Evolutionary conservation across 1,284 basidiomycete species (phyloP).

Genomic region (Wallemia mellicola): DNA sequence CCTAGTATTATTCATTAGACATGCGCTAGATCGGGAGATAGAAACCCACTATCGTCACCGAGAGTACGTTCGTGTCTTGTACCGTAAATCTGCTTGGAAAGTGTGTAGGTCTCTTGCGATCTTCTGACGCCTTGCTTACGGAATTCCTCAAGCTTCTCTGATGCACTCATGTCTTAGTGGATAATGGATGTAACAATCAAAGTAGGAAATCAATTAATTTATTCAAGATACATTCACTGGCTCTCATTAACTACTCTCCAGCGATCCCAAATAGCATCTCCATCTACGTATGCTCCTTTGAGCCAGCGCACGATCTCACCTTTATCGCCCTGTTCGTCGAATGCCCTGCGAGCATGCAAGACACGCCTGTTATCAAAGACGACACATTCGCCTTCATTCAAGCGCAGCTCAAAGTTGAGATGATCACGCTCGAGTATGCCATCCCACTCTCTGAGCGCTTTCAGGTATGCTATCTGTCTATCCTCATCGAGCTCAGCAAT

Average conservation of each 20-base stretch:
- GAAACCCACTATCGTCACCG: neutral
- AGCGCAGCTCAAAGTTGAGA: slow-evolving; percentile 31
- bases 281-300: slow-evolving; percentile 62
- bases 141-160: neutral
- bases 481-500: slow-evolving; percentile 19
- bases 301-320: slow-evolving; percentile 39
- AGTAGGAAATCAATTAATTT: too few relatives aligned
- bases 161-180: neutral
- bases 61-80: neutral
- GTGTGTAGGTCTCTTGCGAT: neutral
- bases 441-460: slow-evolving; percentile 35
- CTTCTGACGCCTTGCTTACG: neutral
- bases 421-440: slow-evolving; percentile 26
- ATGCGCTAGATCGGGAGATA: neutral
- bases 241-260: slow-evolving; percentile 6
- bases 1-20: slow-evolving; percentile 18
- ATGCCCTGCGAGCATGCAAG: slow-evolving; percentile 59
- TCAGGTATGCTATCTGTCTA: slow-evolving; percentile 22
- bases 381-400: slow-evolving; percentile 59
- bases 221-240: neutral
- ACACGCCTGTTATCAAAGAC: slow-evolving; percentile 84
- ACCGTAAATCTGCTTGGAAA: neutral
- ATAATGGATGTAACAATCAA: too few relatives aligned
- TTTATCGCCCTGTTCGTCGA: slow-evolving; percentile 21
- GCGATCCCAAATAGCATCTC: slow-evolving; percentile 36